Percentiles rank a stretch among this genome's conserved stretches.
phyloP scores from a whole-genome alignment of 257 asterid genomes.

The Solanum stenotomum region DNA sequence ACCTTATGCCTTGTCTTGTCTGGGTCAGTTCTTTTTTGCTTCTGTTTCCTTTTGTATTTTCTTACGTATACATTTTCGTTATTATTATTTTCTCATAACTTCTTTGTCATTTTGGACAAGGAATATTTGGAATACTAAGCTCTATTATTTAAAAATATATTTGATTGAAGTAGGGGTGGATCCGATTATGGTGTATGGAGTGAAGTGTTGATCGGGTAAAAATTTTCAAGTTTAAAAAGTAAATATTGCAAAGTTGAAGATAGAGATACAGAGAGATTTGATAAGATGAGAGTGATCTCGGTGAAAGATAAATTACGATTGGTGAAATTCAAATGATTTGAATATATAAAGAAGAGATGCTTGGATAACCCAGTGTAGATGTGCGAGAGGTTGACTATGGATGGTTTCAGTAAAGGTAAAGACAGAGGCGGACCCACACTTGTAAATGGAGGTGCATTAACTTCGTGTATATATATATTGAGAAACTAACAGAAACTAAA shows the following conservation, averaged over 20 bases:
- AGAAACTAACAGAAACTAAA: rapidly evolving
- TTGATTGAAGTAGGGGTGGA: neutral
- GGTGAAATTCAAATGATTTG: neutral
- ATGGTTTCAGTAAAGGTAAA: too few relatives aligned
- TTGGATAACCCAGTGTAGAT: rapidly evolving
- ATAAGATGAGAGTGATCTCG: neutral
- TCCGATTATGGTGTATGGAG: neutral
- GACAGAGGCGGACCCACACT: neutral
- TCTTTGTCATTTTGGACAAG: neutral
- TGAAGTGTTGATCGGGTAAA: neutral
- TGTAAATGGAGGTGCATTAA: too few relatives aligned
- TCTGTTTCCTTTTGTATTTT: neutral
- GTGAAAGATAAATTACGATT: rapidly evolving
- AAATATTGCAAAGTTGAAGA: neutral
- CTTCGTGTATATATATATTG: neutral
- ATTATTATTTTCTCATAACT: neutral
- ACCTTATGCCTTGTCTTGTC: constrained; percentile 19
- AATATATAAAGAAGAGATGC: too few relatives aligned
- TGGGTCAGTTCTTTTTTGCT: neutral
- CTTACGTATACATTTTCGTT: neutral
- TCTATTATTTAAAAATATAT: neutral
- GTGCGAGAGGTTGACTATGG: neutral
- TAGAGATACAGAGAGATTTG: neutral
- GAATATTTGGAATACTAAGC: neutral
- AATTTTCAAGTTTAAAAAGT: neutral